phyloP scores from a whole-genome alignment of 1,284 basidiomycete species.

The Puccinia brachypodii region DNA sequence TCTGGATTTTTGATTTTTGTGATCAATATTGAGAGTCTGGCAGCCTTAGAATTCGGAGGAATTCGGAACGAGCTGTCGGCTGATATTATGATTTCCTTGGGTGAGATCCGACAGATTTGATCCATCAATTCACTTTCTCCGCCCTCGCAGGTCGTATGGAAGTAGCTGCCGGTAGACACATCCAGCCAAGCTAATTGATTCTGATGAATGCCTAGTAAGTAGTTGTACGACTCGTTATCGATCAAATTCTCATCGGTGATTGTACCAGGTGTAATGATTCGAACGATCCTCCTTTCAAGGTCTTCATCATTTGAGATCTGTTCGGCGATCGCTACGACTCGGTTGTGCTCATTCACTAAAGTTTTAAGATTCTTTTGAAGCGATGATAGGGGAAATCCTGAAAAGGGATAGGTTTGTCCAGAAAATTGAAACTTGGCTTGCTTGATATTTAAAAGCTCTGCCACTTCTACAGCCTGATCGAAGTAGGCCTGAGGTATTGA shows the following conservation, averaged over 20 bases:
- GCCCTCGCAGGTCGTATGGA: conserved; percentile 65
- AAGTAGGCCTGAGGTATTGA: conserved; percentile 75
- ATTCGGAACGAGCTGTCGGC: conserved; percentile 19
- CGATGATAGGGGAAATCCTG: conserved; percentile 80
- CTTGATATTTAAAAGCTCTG: conserved; percentile 76
- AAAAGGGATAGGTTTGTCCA: conserved; percentile 66
- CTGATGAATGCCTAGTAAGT: conserved; percentile 52
- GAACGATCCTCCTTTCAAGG: conserved; percentile 62
- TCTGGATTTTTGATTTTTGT: conserved; percentile 9
- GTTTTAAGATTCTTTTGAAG: conserved; percentile 81
- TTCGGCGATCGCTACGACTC: conserved; percentile 86
- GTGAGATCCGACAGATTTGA: conserved; percentile 76
- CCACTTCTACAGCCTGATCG: conserved; percentile 77
- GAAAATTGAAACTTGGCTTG: conserved; percentile 71
- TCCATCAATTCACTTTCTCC: conserved; percentile 67
- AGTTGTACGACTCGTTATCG: conserved; percentile 53
- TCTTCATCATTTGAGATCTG: conserved; percentile 58
- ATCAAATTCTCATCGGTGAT: conserved; percentile 85
- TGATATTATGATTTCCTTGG: conserved; percentile 74
- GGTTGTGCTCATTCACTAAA: conserved; percentile 75
- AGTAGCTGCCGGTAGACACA: conserved; percentile 91
- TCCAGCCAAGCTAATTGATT: conserved; percentile 84
- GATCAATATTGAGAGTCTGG: conserved; percentile 23
- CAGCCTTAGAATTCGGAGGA: conserved; percentile 13
- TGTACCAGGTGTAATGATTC: conserved; percentile 87